phyloP scores from a whole-genome alignment of 1,139 yeast species.

The Eremothecium sinecaudum region DNA sequence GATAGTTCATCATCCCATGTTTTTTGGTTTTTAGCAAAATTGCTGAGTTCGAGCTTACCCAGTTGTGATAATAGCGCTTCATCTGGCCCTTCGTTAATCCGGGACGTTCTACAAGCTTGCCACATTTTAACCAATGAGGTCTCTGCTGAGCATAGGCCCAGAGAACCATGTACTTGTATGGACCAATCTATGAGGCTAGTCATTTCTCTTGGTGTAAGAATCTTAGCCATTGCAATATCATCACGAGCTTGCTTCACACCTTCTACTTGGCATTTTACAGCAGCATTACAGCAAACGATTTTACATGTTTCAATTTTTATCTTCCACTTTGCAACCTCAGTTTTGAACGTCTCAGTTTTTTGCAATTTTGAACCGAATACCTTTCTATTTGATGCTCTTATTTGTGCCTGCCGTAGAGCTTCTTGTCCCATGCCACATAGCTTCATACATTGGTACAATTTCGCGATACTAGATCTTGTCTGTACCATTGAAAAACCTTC shows the following conservation, averaged over 20 bases:
- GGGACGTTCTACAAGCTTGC: constrained; percentile 48
- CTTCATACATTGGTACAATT: constrained; percentile 71
- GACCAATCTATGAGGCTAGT: constrained; percentile 54
- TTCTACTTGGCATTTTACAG: constrained; percentile 49
- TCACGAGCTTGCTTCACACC: constrained; percentile 49
- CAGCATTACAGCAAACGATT: constrained; percentile 54
- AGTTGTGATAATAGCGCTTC: constrained; percentile 60
- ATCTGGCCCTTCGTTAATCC: constrained; percentile 72
- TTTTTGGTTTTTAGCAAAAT: constrained; percentile 7
- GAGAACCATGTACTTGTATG: constrained; percentile 62
- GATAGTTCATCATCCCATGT: constrained; percentile 8
- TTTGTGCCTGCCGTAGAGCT: constrained; percentile 44
- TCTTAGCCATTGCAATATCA: constrained; percentile 63
- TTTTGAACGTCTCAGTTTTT: constrained; percentile 45
- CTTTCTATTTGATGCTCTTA: constrained; percentile 46
- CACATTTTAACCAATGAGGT: constrained; percentile 51
- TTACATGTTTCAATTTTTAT: constrained; percentile 52
- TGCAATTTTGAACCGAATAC: constrained; percentile 52
- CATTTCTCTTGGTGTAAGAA: constrained; percentile 54
- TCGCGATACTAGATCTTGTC: constrained; percentile 63
- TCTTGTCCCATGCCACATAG: constrained; percentile 58
- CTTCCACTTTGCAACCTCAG: constrained; percentile 46
- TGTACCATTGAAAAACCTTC: constrained; percentile 62
- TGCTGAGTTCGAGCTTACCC: constrained; percentile 24
- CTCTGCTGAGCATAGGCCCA: constrained; percentile 54